Percentiles rank a stretch among this genome's conserved stretches.
phyloP scores from a whole-genome alignment of 805 yeast species.

The Wickerhamomyces strasburgensis region DNA sequence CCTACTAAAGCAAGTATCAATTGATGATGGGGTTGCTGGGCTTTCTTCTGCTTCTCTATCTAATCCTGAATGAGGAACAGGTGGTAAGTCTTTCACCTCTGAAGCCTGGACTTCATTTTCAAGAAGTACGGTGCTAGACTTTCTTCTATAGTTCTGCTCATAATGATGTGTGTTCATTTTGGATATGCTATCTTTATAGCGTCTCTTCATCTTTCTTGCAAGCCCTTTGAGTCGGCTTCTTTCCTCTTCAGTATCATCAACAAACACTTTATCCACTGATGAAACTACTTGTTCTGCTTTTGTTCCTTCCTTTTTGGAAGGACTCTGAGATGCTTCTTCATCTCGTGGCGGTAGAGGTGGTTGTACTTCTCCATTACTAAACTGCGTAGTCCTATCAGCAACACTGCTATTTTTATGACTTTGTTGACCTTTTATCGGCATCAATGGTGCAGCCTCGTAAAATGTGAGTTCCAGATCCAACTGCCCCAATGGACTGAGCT shows the following conservation, averaged over 20 bases:
- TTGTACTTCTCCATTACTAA: background rate
- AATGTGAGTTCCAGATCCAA: constrained; percentile 23
- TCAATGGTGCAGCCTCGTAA: constrained; percentile 20
- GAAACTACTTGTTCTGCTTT: constrained; percentile 12
- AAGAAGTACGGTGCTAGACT: constrained; percentile 6
- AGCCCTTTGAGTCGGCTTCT: constrained; percentile 15
- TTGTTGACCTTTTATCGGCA: constrained; percentile 13
- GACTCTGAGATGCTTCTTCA: too few species aligned
- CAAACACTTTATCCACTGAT: constrained; percentile 22
- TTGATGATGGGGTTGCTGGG: background rate
- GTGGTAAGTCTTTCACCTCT: constrained; percentile 4
- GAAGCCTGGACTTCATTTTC: constrained; percentile 3
- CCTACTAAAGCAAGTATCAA: constrained; percentile 4
- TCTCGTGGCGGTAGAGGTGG: background rate
- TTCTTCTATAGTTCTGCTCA: background rate
- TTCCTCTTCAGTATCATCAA: constrained; percentile 19
- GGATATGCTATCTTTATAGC: constrained; percentile 9
- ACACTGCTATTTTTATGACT: too few species aligned
- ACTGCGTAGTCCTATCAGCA: too few species aligned
- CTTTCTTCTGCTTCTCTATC: background rate
- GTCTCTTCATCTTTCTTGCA: constrained; percentile 19
- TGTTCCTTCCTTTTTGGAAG: background rate
- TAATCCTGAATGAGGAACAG: background rate
- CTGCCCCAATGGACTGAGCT: constrained; percentile 12
- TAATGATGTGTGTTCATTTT: background rate